These are phyloP conservation scores for Stephanodiscus minutulus DNA, from an alignment of 108 stramenopile species.

Conservation along the genomic window DNA sequence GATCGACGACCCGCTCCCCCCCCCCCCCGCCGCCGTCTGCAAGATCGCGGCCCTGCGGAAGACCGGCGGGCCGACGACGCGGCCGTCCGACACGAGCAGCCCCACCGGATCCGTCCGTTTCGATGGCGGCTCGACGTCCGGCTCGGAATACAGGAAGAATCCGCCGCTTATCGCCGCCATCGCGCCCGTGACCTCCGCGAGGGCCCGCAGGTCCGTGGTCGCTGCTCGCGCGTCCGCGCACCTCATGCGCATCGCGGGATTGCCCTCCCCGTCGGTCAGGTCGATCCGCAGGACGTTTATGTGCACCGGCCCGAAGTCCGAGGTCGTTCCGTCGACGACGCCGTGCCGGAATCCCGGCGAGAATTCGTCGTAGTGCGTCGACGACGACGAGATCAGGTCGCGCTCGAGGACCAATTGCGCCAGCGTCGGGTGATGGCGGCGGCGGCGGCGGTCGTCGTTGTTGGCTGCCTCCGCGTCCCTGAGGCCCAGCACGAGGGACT, in stretches of 20 bases:
- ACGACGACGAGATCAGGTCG: constrained; percentile 16
- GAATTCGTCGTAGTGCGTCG: constrained; percentile 23
- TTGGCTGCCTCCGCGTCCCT: not conserved
- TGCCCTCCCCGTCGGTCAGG: not conserved
- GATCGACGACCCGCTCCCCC: constrained; percentile 2
- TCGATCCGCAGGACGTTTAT: constrained; percentile 39
- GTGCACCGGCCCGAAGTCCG: constrained; percentile 40
- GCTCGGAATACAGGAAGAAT: constrained; percentile 51
- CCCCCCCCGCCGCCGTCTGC: not conserved
- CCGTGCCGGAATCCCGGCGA: constrained; percentile 31
- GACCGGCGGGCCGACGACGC: constrained; percentile 32
- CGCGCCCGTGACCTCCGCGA: constrained; percentile 26
- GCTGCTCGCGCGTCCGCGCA: constrained; percentile 26
- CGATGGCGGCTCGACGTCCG: constrained; percentile 34
- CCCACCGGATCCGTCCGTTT: constrained; percentile 51
- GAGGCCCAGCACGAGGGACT: constrained; percentile 22
- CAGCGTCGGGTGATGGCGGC: constrained; percentile 5
- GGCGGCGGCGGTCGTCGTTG: not conserved
- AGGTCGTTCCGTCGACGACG: constrained; percentile 26
- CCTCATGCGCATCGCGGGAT: constrained; percentile 16
- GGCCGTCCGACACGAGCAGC: constrained; percentile 39
- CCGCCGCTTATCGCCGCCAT: constrained; percentile 50
- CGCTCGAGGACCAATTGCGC: constrained; percentile 4
- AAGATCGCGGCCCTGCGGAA: constrained; percentile 34
- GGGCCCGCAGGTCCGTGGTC: constrained; percentile 18